These are phyloP conservation scores for Lyophyllum atratum DNA, from an alignment of 768 basidiomycete species.

Conservation along the genomic window DNA sequence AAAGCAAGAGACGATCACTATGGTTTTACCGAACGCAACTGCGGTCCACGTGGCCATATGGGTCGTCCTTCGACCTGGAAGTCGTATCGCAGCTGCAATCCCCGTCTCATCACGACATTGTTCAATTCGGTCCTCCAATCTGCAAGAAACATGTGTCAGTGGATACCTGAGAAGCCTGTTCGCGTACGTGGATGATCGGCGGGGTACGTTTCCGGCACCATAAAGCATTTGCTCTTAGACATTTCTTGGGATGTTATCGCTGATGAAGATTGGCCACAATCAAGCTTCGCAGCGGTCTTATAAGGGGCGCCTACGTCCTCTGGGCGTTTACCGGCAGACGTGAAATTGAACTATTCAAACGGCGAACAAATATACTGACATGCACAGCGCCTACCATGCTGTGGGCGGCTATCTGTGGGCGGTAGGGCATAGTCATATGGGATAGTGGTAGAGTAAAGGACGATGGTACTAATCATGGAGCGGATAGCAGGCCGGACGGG, in stretches of 20 bases:
- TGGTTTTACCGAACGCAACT: conserved; percentile 5
- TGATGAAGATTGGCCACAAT: not conserved
- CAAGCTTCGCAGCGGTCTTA: not conserved
- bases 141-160: not conserved
- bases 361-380: no score
- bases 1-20: not conserved
- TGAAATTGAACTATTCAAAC: no score
- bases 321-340: not conserved
- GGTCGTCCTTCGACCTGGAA: not conserved
- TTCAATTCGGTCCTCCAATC: conserved; percentile 12
- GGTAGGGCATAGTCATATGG: not conserved
- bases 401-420: not conserved
- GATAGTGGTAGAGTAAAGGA: not conserved
- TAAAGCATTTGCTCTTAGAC: not conserved
- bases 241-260: not conserved
- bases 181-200: not conserved
- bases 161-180: not conserved
- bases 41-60: conserved; percentile 8
- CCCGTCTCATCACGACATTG: not conserved
- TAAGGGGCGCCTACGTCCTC: not conserved
- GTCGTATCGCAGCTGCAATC: not conserved
- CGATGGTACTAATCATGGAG: not conserved
- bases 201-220: not conserved
- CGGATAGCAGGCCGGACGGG: not conserved
- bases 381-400: not conserved